These are phyloP conservation scores for Populus hybrid DNA, from an alignment of 441 rosid species.

Conservation along the genomic window DNA sequence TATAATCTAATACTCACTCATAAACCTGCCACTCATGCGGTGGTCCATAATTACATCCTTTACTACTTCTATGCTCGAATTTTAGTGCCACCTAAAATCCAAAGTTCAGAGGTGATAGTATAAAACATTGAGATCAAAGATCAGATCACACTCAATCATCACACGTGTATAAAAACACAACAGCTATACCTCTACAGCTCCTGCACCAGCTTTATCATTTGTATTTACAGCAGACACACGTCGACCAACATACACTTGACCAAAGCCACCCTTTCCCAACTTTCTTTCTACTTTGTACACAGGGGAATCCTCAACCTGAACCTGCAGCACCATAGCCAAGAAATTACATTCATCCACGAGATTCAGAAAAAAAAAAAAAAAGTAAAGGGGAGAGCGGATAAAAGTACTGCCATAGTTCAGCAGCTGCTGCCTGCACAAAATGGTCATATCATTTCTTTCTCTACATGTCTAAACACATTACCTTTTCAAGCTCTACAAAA, in stretches of 20 bases:
- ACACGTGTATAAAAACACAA: background rate
- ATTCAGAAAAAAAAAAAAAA: background rate
- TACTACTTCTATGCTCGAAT: conserved; percentile 73
- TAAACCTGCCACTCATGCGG: conserved; percentile 78
- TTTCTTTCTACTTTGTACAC: conserved; percentile 54
- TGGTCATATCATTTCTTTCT: background rate
- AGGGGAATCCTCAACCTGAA: conserved; percentile 67
- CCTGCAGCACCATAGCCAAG: conserved; percentile 34
- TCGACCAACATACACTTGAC: conserved; percentile 79
- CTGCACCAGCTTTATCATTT: conserved; percentile 45
- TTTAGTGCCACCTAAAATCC: conserved; percentile 64
- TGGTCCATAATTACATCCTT: conserved; percentile 74
- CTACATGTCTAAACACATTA: background rate
- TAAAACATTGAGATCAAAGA: background rate
- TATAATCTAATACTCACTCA: conserved; percentile 34
- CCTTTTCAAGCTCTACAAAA: background rate
- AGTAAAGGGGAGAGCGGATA: background rate
- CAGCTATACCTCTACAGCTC: conserved; percentile 22
- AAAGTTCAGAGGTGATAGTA: background rate
- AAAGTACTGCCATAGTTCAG: background rate
- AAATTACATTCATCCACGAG: background rate
- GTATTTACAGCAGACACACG: conserved; percentile 39
- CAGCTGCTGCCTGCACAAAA: background rate
- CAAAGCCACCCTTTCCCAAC: conserved; percentile 82
- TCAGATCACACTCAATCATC: background rate